phyloP scores from a whole-genome alignment of 257 asterid species.

The Lavandula angustifolia region DNA sequence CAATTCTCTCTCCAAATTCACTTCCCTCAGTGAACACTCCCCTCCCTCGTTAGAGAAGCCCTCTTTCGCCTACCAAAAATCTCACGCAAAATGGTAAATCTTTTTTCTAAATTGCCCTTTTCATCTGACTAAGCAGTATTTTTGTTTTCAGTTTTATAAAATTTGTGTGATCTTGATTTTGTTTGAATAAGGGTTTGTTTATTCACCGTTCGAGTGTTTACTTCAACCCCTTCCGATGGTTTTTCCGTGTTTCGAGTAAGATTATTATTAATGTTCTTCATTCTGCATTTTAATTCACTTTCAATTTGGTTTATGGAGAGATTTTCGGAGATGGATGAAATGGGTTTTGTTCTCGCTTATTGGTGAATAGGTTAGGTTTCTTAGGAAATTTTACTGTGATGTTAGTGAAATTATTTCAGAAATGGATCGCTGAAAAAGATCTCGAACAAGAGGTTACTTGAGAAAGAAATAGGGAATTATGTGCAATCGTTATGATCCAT shows the following conservation, averaged over 20 bases:
- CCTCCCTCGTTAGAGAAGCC: background rate
- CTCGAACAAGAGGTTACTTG: background rate
- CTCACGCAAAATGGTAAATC: slow-evolving; percentile 43
- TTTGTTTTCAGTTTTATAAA: slow-evolving; percentile 1
- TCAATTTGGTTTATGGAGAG: slow-evolving; percentile 15
- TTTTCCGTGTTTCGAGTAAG: background rate
- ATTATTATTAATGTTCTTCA: background rate
- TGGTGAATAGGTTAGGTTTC: slow-evolving; percentile 9
- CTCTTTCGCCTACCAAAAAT: slow-evolving; percentile 19
- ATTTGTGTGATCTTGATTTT: slow-evolving; percentile 18
- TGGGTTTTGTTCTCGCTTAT: slow-evolving; percentile 7
- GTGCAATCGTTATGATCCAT: background rate
- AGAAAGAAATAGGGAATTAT: slow-evolving; percentile 12
- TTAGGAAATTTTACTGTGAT: background rate
- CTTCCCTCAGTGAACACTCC: background rate
- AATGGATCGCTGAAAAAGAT: background rate
- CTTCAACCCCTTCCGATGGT: slow-evolving; percentile 32
- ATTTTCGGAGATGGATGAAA: background rate
- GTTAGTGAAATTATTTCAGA: background rate
- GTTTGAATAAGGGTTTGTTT: slow-evolving; percentile 1
- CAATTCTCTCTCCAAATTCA: slow-evolving; percentile 2
- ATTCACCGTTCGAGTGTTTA: slow-evolving; percentile 9
- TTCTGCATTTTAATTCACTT: background rate
- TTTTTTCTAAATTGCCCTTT: background rate
- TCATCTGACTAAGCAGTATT: background rate